phyloP scores from a whole-genome alignment of 345 rosid genomes.

The Noccaea caerulescens region DNA sequence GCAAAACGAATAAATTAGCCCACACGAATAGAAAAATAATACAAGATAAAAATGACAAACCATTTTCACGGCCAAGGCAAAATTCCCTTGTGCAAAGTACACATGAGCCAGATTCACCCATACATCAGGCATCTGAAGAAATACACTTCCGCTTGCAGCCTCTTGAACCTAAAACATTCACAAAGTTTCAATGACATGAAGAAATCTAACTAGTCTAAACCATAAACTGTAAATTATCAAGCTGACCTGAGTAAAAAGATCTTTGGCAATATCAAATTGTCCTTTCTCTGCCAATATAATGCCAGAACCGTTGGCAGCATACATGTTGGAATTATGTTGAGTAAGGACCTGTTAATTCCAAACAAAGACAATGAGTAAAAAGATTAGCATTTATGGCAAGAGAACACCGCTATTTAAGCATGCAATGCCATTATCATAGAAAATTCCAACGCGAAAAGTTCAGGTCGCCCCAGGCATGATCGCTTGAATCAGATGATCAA shows the following conservation, averaged over 20 bases:
- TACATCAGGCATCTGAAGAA: slow-evolving; percentile 96
- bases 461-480: slow-evolving; percentile 1
- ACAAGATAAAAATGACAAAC: slow-evolving; percentile 47
- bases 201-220: slow-evolving; percentile 23
- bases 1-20: slow-evolving; percentile 12
- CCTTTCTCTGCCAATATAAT: slow-evolving; percentile 97
- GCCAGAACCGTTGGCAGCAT: slow-evolving; percentile 98
- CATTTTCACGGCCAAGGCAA: slow-evolving; percentile 95
- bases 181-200: slow-evolving; percentile 29
- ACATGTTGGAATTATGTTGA: slow-evolving; percentile 86
- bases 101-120: slow-evolving; percentile 99
- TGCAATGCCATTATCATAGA: background rate
- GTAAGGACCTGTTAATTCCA: slow-evolving; percentile 66
- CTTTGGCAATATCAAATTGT: slow-evolving; percentile 93
- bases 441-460: background rate
- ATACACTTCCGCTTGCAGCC: slow-evolving; percentile 97
- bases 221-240: slow-evolving; percentile 23
- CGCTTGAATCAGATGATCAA: background rate
- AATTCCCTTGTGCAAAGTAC: slow-evolving; percentile 95
- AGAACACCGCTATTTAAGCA: slow-evolving; percentile 12
- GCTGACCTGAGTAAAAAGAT: slow-evolving; percentile 85
- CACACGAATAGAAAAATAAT: background rate
- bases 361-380: slow-evolving; percentile 25
- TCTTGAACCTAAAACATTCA: slow-evolving; percentile 78
- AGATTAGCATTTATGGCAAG: background rate